Evolutionary conservation across 345 rosid genomes (phyloP).

Genomic region (Fremontodendron californicum): DNA sequence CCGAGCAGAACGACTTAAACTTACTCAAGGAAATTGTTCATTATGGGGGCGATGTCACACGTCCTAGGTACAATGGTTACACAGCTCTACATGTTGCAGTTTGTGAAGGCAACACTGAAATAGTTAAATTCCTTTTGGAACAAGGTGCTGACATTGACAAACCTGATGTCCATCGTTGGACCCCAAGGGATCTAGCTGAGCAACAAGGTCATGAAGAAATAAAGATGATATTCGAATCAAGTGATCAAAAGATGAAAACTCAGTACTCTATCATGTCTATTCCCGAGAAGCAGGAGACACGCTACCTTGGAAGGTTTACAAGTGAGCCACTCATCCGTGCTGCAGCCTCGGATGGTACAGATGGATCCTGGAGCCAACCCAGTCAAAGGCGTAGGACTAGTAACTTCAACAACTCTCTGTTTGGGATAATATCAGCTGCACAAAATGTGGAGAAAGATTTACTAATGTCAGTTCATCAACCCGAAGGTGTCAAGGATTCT

Average conservation of each 20-base stretch:
- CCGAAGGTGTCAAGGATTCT: not conserved
- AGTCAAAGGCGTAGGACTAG: conserved; percentile 56
- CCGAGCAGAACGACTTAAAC: conserved; percentile 60
- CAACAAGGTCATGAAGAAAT: conserved; percentile 87
- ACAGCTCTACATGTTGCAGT: conserved; percentile 85
- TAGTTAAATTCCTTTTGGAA: conserved; percentile 60
- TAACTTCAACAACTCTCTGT: conserved; percentile 64
- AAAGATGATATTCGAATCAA: conserved; percentile 41
- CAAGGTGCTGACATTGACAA: conserved; percentile 68
- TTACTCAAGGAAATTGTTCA: conserved; percentile 53
- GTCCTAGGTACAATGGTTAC: conserved; percentile 43
- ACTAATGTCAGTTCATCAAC: conserved; percentile 27
- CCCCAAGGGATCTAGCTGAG: conserved; percentile 66
- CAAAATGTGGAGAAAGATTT: conserved; percentile 40
- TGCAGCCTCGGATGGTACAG: conserved; percentile 25
- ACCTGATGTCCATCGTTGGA: conserved; percentile 61
- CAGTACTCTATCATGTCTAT: conserved; percentile 32
- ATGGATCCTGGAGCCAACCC: conserved; percentile 39
- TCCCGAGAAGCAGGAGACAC: conserved; percentile 45
- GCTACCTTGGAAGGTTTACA: conserved; percentile 57
- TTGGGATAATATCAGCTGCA: conserved; percentile 68
- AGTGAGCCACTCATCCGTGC: conserved; percentile 68
- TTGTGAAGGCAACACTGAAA: conserved; percentile 64
- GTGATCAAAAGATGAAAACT: conserved; percentile 26
- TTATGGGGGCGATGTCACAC: conserved; percentile 53